phyloP scores from a whole-genome alignment of 495 filamentous ascomycete genomes.

The Beverwykella pulmonaria region DNA sequence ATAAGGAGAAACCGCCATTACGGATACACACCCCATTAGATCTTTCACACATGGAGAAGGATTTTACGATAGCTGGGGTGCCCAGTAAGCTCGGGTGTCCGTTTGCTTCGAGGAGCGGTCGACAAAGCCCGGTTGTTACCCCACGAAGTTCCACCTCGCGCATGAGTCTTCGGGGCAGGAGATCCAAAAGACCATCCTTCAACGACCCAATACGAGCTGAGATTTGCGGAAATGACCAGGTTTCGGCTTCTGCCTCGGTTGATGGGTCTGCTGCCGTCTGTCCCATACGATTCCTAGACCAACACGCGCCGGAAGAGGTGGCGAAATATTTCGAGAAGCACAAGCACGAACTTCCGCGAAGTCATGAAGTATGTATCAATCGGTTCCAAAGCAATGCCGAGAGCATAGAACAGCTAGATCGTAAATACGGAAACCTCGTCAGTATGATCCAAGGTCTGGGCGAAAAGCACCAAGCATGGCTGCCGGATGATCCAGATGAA shows the following conservation, averaged over 20 bases:
- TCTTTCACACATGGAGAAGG: conserved; percentile 58
- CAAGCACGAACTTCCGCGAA: conserved; percentile 88
- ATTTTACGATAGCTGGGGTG: conserved; percentile 66
- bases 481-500: conserved; percentile 62
- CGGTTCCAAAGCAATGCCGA: conserved; percentile 82
- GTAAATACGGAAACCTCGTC: conserved; percentile 85
- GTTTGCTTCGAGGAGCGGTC: conserved; percentile 49
- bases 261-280: conserved; percentile 53
- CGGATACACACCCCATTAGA: conserved; percentile 33
- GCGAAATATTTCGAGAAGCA: conserved; percentile 87
- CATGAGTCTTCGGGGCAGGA: conserved; percentile 48
- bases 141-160: conserved; percentile 41
- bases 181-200: conserved; percentile 42
- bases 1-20: conserved; percentile 49
- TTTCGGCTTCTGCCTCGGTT: conserved; percentile 55
- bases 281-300: conserved; percentile 84
- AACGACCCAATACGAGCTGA: conserved; percentile 64
- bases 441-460: conserved; percentile 89
- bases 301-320: conserved; percentile 88
- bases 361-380: conserved; percentile 85
- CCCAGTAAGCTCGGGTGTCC: conserved; percentile 65
- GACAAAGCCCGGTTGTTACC: conserved; percentile 35
- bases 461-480: conserved; percentile 76
- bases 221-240: conserved; percentile 54
- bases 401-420: conserved; percentile 80